phyloP scores from a whole-genome alignment of 192 early-diverging fungal genomes.

The Coemansia sp. region DNA sequence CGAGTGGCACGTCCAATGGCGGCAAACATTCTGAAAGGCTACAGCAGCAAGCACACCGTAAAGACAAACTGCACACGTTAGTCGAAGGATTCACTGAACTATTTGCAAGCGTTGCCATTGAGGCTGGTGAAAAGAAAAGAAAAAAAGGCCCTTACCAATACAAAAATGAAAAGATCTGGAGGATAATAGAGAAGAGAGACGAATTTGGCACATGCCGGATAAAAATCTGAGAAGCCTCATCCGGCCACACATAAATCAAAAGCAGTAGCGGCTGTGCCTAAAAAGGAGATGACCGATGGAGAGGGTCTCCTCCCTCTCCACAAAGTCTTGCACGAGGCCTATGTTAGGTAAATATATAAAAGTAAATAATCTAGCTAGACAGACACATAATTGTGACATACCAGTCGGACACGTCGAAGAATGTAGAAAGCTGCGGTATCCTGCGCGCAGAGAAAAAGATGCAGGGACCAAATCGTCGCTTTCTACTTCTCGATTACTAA shows the following conservation, averaged over 20 bases:
- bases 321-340: background rate
- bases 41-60: background rate
- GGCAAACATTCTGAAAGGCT: constrained; percentile 38
- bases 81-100: background rate
- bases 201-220: background rate
- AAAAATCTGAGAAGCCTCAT: background rate
- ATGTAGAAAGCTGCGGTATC: background rate
- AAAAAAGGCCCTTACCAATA: background rate
- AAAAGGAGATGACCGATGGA: background rate
- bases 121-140: background rate
- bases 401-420: background rate
- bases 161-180: background rate
- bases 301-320: background rate
- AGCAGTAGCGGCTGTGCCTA: background rate
- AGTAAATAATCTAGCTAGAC: background rate
- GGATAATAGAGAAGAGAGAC: background rate
- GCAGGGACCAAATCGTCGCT: background rate
- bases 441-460: background rate
- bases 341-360: background rate
- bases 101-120: background rate
- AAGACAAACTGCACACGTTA: background rate
- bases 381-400: background rate
- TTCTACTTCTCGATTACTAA: background rate
- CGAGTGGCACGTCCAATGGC: constrained; percentile 47
- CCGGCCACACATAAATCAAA: background rate